A percentile compares a stretch with the other conserved stretches of the same genome.
phyloP scores from a whole-genome alignment of 805 yeast species.

The Cyberlindnera veronae region DNA sequence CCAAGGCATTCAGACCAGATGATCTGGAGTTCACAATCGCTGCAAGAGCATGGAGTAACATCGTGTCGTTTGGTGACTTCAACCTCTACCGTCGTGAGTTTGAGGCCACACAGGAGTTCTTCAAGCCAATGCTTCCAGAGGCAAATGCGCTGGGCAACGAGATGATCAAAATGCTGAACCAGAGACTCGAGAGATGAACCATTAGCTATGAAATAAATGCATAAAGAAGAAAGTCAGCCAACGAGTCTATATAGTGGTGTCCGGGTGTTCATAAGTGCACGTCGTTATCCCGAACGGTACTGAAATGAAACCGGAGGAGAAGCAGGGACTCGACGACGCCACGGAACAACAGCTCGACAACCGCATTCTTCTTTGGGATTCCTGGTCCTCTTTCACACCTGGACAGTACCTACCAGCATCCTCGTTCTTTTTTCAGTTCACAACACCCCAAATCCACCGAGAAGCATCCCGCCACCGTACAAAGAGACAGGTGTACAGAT shows the following conservation, averaged over 20 bases:
- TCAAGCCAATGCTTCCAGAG: constrained; percentile 81
- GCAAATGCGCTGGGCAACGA: constrained; percentile 89
- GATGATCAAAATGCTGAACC: constrained; percentile 66
- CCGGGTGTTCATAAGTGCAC: too few species aligned
- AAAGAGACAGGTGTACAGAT: constrained; percentile 1
- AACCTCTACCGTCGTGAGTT: constrained; percentile 68
- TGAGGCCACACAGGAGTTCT: constrained; percentile 77
- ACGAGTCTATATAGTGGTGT: neutral
- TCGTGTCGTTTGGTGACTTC: constrained; percentile 73
- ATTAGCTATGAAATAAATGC: neutral
- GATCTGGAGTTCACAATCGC: constrained; percentile 92
- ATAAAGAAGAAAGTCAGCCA: neutral
- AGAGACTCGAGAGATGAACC: constrained; percentile 7
- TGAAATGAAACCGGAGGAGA: too few species aligned
- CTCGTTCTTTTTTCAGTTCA: too few species aligned
- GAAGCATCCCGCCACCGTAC: constrained; percentile 5
- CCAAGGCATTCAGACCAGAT: constrained; percentile 73
- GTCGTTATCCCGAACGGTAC: too few species aligned
- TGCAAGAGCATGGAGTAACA: constrained; percentile 81
- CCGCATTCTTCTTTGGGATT: neutral
- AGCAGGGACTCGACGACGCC: too few species aligned
- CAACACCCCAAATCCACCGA: constrained; percentile 24
- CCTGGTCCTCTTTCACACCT: neutral
- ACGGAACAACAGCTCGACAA: too few species aligned
- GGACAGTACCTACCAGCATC: too few species aligned